Conservation (phyloP, 2,329 filamentous ascomycete species). For the Pestalotiopsis sp. region DNA sequence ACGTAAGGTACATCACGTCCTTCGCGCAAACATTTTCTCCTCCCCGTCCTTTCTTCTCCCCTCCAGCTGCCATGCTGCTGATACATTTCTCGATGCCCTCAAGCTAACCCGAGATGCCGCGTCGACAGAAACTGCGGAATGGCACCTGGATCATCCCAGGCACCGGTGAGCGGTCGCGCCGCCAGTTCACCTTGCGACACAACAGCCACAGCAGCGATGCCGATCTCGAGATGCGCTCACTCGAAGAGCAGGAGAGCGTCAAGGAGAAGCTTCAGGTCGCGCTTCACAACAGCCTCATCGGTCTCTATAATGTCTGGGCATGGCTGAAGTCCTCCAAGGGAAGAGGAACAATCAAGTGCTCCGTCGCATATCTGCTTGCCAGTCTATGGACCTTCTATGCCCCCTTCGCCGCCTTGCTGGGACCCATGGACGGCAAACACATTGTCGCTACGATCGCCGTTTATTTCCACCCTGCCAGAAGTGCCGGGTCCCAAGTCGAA, state of each 20-base stretch:
- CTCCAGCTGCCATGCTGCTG: slow-evolving; percentile 8
- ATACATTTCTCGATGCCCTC: slow-evolving; percentile 9
- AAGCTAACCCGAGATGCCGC: slow-evolving; percentile 51
- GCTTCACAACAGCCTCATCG: slow-evolving; percentile 39
- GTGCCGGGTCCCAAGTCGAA: slow-evolving; percentile 87
- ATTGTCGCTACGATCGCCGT: slow-evolving; percentile 92
- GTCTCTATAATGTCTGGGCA: slow-evolving; percentile 45
- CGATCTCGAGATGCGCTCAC: slow-evolving; percentile 35
- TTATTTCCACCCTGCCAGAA: slow-evolving; percentile 90
- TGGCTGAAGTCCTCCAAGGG: slow-evolving; percentile 75
- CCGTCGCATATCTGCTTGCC: slow-evolving; percentile 83
- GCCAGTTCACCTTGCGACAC: slow-evolving; percentile 74
- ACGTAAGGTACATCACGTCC: slow-evolving; percentile 3
- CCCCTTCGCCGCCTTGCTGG: slow-evolving; percentile 72
- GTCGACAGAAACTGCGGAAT: slow-evolving; percentile 71
- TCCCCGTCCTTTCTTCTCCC: background rate
- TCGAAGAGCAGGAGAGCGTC: slow-evolving; percentile 37
- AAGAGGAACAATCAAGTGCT: slow-evolving; percentile 85
- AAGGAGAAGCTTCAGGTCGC: slow-evolving; percentile 36
- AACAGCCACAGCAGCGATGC: slow-evolving; percentile 40
- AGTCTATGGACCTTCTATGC: slow-evolving; percentile 85
- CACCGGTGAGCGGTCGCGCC: slow-evolving; percentile 83
- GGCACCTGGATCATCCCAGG: slow-evolving; percentile 85
- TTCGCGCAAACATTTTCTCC: background rate
- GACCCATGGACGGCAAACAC: slow-evolving; percentile 88